Base-by-base conservation (phyloP, 495 filamentous ascomycete species). In the Penicillium cinerascens region DNA sequence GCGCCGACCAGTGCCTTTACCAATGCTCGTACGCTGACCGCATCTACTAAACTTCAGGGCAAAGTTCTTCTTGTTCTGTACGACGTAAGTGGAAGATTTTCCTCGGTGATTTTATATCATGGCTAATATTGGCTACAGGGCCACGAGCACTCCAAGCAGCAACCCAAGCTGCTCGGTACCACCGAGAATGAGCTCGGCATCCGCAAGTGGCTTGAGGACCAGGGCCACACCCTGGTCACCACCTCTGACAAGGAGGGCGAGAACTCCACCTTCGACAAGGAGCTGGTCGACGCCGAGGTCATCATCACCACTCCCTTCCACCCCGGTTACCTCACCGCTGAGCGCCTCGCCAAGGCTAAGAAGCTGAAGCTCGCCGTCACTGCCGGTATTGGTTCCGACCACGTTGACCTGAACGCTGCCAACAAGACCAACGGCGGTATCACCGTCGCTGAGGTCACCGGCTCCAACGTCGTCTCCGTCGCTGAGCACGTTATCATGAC, bases 221-320 rank as follows among this genome's bases (percentile, higher is more conserved):
- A 91, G 68, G 93, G 93, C 65, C 93, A 98, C 82, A 92, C 88
- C 25, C 82, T 98, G 45, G 86, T 98, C 51, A 98, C 92, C 59
- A 98, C 93, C 49, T 95, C 92, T 52, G 90, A 96, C 78, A 98
- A 98, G 80, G 93, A 95, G 58, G 89, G 92, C 52, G 86, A 88
- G 75, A 82, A 89, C 82, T 97, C 92, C 45, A 87, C 76, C 54
- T 97, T 98, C 68, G 93, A 98, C 74, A 80, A 89, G 76, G 89
- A 98, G 74, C 80, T 98, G 21, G 91, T 92, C 42, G 93, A 98
- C 68, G 90, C 93, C 51, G 93, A 98, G 71, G 82, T 98, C 69
- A 97, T 98, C 81, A 97, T 98, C 76, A 98, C 93, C 59, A 98
- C 93, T 44, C 93, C 92, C 70, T 98, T 98, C 86, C 93, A 98